Evolutionary conservation across 768 basidiomycete genomes (phyloP).

Genomic region (Tricholoma flavovirens): DNA sequence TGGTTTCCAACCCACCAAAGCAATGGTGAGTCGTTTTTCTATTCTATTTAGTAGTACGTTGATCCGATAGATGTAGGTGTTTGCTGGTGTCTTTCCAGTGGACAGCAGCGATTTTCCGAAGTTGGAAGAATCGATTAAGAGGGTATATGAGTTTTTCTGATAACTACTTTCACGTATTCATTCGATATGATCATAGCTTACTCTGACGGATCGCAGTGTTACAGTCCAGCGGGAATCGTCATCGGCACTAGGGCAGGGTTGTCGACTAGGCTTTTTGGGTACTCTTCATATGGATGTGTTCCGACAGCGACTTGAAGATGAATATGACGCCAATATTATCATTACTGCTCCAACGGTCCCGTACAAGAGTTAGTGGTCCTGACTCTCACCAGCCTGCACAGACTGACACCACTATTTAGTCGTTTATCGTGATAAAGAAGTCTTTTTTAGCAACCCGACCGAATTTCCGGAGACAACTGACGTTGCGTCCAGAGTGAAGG

Average conservation of each 20-base stretch:
- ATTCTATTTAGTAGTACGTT: not conserved
- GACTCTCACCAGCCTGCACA: conserved; percentile 6
- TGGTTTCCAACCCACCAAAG: conserved; percentile 87
- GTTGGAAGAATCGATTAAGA: conserved; percentile 91
- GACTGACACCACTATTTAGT: conserved; percentile 40
- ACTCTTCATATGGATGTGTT: conserved; percentile 96
- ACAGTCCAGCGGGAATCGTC: conserved; percentile 90
- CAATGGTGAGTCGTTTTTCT: conserved; percentile 60
- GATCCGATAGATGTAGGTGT: conserved; percentile 51
- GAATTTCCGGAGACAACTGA: conserved; percentile 88
- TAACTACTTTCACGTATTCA: conserved; percentile 5
- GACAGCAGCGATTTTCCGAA: conserved; percentile 89
- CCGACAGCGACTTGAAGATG: conserved; percentile 93
- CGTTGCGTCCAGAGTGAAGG: conserved; percentile 50
- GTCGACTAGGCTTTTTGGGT: conserved; percentile 90
- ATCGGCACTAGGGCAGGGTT: conserved; percentile 91
- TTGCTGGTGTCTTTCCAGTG: conserved; percentile 90
- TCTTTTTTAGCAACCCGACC: conserved; percentile 83
- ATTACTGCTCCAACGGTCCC: conserved; percentile 96
- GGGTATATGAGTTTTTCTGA: conserved; percentile 42
- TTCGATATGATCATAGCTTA: conserved; percentile 45
- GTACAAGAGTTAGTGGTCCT: conserved; percentile 58
- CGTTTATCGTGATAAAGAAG: conserved; percentile 58
- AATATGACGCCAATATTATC: conserved; percentile 91
- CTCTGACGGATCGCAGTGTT: conserved; percentile 83